phyloP scores from a whole-genome alignment of 2,329 filamentous ascomycete species.

The Neoscytalidium dimidiatum region DNA sequence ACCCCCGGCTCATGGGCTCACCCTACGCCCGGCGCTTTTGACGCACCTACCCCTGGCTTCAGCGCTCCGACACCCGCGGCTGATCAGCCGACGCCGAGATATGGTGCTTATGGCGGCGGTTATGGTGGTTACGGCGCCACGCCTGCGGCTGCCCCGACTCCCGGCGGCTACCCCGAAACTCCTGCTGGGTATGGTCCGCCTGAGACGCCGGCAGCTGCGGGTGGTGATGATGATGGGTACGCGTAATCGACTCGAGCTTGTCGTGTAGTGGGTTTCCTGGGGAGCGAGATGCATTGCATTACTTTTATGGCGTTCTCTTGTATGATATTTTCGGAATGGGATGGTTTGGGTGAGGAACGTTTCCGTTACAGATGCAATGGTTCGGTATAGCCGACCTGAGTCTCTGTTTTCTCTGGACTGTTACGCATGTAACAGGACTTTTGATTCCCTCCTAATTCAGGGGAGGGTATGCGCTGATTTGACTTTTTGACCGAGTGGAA shows the following conservation, averaged over 20 bases:
- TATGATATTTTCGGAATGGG: background rate
- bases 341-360: background rate
- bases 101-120: constrained; percentile 25
- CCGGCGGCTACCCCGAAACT: constrained; percentile 58
- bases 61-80: constrained; percentile 40
- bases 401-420: too few species aligned
- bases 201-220: constrained; percentile 56
- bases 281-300: background rate
- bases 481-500: too few species aligned
- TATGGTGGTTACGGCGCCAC: constrained; percentile 39
- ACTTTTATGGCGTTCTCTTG: background rate
- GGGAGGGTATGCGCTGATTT: too few species aligned
- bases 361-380: too few species aligned
- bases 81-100: constrained; percentile 26
- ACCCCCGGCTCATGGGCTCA: constrained; percentile 28
- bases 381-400: too few species aligned
- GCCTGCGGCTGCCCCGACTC: constrained; percentile 58
- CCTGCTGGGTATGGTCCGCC: constrained; percentile 51
- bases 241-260: constrained; percentile 26
- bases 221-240: constrained; percentile 43
- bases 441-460: too few species aligned
- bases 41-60: constrained; percentile 43
- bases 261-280: background rate
- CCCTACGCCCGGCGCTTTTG: constrained; percentile 39
- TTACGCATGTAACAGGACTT: too few species aligned